Evolutionary conservation across 202 grass and related monocot species (phyloP), one percentile per base, ranked within the genome.

Genomic region (Panicum virgatum): DNA sequence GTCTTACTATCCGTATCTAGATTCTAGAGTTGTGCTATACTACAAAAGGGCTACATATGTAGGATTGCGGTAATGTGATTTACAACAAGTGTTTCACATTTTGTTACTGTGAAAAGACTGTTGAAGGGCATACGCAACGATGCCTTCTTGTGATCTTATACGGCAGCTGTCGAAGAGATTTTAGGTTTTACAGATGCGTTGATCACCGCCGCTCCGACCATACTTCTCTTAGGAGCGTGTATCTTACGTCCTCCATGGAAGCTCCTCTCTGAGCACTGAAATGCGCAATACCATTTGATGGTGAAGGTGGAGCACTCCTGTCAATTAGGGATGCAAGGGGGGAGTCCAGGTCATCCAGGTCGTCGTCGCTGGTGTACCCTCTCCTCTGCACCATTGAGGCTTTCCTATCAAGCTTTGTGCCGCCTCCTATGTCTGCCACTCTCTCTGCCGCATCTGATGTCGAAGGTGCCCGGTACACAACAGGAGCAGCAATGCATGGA

Each of bases 311-410:
- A 48, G 90, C 77, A 7, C 83, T 96, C 77, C 80, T 92, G 42
- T 99, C 89, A 5, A 87, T 66, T 10, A 99, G 87, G 46, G 89
- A 93, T 53, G 87, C 64, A 12, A 96, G 90, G 54, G 89, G 93
- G 47, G 75, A 90, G 59, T 90, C 96, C 75, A 99, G 83, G 43
- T 96, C 89, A 36, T 96, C 91, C 75, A 99, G 87, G 42, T 99
- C 91, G 1, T 96, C 93, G 9, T 99, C 96, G n/a, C 96, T 99
- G 20, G 93, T 96, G 79, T 96, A 99, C 19, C 96, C 96, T 85
- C 88, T 92, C 78, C 89, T 94, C 82, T 94, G 91, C 7, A 99
- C 89, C 83, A 94, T 89, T 0, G 93, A 99, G 1, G 83, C 87
- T 69, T 84, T 94, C 67, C 89, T 85, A 48, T 92, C 89, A 29